Conservation (phyloP, 768 basidiomycete species). For the Mycena rosella region DNA sequence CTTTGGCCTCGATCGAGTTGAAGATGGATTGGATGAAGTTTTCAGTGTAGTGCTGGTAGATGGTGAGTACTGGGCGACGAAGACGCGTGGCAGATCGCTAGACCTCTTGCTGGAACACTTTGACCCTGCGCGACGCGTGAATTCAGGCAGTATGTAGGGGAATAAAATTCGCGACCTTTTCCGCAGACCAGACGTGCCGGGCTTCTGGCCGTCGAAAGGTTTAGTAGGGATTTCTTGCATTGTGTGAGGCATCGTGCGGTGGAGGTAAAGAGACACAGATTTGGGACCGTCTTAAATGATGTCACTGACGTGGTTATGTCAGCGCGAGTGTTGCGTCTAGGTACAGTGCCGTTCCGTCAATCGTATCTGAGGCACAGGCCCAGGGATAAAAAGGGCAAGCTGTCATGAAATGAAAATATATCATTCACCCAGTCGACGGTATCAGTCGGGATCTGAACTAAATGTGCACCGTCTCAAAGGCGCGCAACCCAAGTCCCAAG, state of each 20-base stretch:
- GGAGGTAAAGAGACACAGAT: not conserved
- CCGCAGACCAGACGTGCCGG: conserved; percentile 96
- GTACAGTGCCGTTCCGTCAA: no score
- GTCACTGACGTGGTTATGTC: not conserved
- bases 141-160: conserved; percentile 26
- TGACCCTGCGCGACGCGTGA: conserved; percentile 72
- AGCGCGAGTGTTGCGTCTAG: no score
- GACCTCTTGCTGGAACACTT: conserved; percentile 97
- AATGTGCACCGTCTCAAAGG: no score
- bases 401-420: no score
- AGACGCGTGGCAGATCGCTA: conserved; percentile 41
- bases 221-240: conserved; percentile 84
- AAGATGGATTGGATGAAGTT: conserved; percentile 98
- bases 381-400: no score
- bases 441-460: no score
- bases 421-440: no score
- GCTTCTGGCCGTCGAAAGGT: conserved; percentile 94
- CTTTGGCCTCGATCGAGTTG: conserved; percentile 86
- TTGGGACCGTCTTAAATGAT: not conserved
- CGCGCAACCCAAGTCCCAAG: no score
- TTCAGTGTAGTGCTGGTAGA: conserved; percentile 92
- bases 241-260: conserved; percentile 57
- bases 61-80: conserved; percentile 25
- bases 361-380: no score
- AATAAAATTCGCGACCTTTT: conserved; percentile 73